Evolutionary conservation across 1,139 yeast genomes (phyloP).

Genomic region (Nakaseomyces nivariensis): DNA sequence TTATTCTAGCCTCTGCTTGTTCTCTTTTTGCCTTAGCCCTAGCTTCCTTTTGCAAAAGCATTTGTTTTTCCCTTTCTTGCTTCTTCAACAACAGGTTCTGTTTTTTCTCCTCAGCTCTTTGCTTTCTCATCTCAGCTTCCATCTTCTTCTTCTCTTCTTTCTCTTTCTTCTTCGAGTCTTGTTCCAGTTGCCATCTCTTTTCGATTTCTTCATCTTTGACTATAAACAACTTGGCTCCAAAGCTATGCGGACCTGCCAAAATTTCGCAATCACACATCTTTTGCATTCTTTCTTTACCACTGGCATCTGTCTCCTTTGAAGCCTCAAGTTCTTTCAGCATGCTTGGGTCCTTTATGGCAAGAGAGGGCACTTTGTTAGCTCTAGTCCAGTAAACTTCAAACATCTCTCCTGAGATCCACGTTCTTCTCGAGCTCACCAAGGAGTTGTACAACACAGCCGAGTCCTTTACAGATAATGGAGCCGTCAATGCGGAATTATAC

Average conservation of each 20-base stretch:
- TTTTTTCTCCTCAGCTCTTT: conserved; percentile 25
- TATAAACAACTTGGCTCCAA: conserved; percentile 67
- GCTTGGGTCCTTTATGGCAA: not conserved
- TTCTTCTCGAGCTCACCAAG: conserved; percentile 60
- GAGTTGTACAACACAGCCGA: conserved; percentile 65
- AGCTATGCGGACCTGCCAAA: conserved; percentile 73
- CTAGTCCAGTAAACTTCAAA: conserved; percentile 75
- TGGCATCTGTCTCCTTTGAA: conserved; percentile 32
- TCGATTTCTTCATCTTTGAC: conserved; percentile 60
- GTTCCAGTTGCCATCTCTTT: conserved; percentile 30
- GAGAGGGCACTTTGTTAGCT: conserved; percentile 17
- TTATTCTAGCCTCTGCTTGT: conserved; percentile 14
- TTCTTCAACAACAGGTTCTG: conserved; percentile 23
- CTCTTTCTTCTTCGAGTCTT: conserved; percentile 31
- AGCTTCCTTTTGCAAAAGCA: conserved; percentile 12
- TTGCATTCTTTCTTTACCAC: conserved; percentile 73
- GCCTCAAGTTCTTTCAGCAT: conserved; percentile 21
- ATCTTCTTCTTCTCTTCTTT: conserved; percentile 31
- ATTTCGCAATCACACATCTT: conserved; percentile 70
- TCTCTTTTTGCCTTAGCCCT: conserved; percentile 18
- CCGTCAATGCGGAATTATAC: conserved; percentile 38
- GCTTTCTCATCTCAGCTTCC: conserved; percentile 30
- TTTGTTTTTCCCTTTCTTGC: conserved; percentile 21
- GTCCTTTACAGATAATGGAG: conserved; percentile 64
- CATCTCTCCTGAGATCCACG: conserved; percentile 65